Conservation (phyloP, 495 filamentous ascomycete genomes). For the Staphylotrichum longicolle region DNA sequence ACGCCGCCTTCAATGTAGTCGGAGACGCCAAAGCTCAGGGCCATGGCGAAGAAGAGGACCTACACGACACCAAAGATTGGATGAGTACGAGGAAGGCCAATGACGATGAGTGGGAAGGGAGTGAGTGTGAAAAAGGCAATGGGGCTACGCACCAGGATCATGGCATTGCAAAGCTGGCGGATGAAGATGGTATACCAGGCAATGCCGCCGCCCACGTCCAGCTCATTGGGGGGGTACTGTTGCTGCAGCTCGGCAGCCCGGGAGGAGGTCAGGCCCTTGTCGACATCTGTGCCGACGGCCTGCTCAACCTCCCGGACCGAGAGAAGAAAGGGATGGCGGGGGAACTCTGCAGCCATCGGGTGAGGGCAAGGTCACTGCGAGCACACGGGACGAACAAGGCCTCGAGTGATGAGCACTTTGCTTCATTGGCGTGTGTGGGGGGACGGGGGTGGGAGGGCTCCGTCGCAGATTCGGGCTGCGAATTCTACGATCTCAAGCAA, state of each 20-base stretch:
- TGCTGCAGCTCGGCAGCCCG: constrained; percentile 50
- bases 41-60: constrained; percentile 84
- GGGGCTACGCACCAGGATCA: constrained; percentile 56
- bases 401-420: constrained; percentile 9
- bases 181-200: constrained; percentile 64
- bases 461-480: constrained; percentile 13
- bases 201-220: constrained; percentile 59
- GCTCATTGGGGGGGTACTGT: constrained; percentile 59
- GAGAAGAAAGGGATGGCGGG: constrained; percentile 54
- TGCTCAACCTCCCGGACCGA: constrained; percentile 51
- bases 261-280: constrained; percentile 54
- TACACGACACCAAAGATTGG: constrained; percentile 34
- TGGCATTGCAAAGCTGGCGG: constrained; percentile 65
- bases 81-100: too few relatives aligned
- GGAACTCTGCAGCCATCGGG: constrained; percentile 43
- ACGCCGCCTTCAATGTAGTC: constrained; percentile 86
- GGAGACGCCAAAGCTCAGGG: constrained; percentile 71
- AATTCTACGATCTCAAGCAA: constrained; percentile 1
- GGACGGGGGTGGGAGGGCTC: too few relatives aligned
- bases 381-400: constrained; percentile 5
- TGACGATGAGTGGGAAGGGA: background rate
- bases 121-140: background rate
- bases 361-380: constrained; percentile 10
- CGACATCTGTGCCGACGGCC: constrained; percentile 53
- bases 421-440: constrained; percentile 16